Evolutionary conservation across 257 asterid genomes (phyloP).

Genomic region (Capsicum baccatum): DNA sequence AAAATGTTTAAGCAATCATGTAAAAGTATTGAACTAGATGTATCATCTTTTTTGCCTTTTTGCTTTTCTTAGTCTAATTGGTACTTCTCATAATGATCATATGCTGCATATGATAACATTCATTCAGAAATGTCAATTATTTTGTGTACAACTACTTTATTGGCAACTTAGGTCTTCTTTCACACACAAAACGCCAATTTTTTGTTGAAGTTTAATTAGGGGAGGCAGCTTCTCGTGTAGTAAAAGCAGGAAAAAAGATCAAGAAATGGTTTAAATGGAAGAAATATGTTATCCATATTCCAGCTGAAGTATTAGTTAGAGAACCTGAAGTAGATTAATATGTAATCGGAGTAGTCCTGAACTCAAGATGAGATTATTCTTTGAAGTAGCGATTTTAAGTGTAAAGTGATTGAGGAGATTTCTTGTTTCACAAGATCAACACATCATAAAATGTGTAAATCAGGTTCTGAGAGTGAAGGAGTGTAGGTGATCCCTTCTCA

Average conservation of each 20-base stretch:
- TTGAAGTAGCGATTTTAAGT: no score
- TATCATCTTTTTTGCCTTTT: background rate
- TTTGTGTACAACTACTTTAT: no score
- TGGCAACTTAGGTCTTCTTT: no score
- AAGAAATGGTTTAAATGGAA: no score
- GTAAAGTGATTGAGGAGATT: background rate
- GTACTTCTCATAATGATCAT: background rate
- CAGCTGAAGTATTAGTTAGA: no score
- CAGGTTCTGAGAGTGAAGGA: background rate
- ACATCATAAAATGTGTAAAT: background rate
- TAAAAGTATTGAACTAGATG: background rate
- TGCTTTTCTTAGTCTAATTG: background rate
- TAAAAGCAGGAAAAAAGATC: no score
- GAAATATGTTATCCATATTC: no score
- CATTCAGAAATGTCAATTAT: background rate
- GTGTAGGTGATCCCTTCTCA: background rate
- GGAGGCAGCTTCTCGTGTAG: no score
- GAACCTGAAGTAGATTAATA: no score
- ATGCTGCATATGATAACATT: background rate
- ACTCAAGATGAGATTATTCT: background rate
- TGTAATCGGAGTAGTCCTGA: background rate
- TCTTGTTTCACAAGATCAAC: background rate
- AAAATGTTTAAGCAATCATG: background rate
- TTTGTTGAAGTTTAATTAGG: no score
- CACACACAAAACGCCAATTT: no score